Evolutionary conservation across 116 monocot genomes (phyloP).

Genomic region (Cymodocea nodosa): DNA sequence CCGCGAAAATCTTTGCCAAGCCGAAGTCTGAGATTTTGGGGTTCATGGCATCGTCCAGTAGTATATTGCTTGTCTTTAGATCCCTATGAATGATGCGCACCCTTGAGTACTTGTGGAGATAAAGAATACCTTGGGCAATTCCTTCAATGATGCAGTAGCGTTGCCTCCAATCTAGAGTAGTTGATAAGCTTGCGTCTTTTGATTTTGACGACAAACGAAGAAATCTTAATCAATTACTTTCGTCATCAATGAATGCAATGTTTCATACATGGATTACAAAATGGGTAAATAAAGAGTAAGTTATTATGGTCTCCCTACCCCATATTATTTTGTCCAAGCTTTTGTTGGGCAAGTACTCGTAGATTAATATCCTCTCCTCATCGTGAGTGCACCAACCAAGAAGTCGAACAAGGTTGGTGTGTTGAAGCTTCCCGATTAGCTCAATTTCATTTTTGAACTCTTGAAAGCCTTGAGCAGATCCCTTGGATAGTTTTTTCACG

Average conservation of each 20-base stretch:
- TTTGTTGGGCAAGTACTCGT: background rate
- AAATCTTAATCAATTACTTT: too few relatives aligned
- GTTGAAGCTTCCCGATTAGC: slow-evolving; percentile 6
- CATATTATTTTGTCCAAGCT: slow-evolving; percentile 12
- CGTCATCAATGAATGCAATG: background rate
- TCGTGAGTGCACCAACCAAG: slow-evolving; percentile 7
- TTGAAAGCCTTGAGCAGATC: slow-evolving; percentile 5
- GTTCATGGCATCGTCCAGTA: slow-evolving; percentile 49
- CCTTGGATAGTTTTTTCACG: slow-evolving; percentile 10
- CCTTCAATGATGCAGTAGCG: slow-evolving; percentile 28
- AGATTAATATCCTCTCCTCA: slow-evolving; percentile 16
- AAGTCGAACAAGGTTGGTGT: slow-evolving; percentile 8
- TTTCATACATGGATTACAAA: background rate
- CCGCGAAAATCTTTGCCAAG: slow-evolving; percentile 52
- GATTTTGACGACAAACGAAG: background rate
- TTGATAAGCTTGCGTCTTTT: slow-evolving; percentile 5
- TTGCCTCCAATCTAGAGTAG: slow-evolving; percentile 1
- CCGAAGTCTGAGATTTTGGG: slow-evolving; percentile 88
- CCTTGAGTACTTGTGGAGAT: slow-evolving; percentile 67
- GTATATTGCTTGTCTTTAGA: slow-evolving; percentile 63
- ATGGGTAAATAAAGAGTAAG: too few relatives aligned
- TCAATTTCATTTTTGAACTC: slow-evolving; percentile 18
- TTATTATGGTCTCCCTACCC: background rate
- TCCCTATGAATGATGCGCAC: slow-evolving; percentile 15
- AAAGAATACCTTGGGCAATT: slow-evolving; percentile 53